phyloP scores from a whole-genome alignment of 2,329 filamentous ascomycete genomes.

The Celoporthe dispersa region DNA sequence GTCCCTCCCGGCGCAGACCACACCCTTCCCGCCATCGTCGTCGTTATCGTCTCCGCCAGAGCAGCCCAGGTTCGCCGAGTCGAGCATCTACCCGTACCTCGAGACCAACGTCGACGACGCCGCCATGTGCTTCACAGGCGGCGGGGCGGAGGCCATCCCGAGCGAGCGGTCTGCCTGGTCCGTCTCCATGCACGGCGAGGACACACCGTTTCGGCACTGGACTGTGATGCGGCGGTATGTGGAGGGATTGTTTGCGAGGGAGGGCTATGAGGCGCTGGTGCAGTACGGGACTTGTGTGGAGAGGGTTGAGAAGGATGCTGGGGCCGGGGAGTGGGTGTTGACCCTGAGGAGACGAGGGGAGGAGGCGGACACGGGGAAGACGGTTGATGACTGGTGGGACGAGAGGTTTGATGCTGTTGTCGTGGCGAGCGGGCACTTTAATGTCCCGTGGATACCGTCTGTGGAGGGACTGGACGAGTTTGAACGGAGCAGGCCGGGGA shows the following conservation, averaged over 20 bases:
- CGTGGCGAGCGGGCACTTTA: conserved; percentile 62
- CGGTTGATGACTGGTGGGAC: conserved; percentile 63
- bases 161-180: conserved; percentile 45
- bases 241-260: conserved; percentile 53
- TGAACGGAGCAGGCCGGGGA: conserved; percentile 50
- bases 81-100: conserved; percentile 51
- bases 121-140: conserved; percentile 61
- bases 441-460: conserved; percentile 56
- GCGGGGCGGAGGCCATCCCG: conserved; percentile 53
- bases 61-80: conserved; percentile 58
- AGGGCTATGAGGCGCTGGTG: conserved; percentile 57
- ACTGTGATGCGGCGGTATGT: conserved; percentile 60
- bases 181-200: conserved; percentile 54
- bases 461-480: conserved; percentile 54
- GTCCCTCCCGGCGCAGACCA: conserved; percentile 51
- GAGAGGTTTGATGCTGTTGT: conserved; percentile 64
- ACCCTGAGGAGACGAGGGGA: conserved; percentile 49
- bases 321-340: conserved; percentile 55
- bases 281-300: conserved; percentile 67
- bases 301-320: conserved; percentile 50
- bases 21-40: conserved; percentile 39
- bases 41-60: conserved; percentile 30
- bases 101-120: conserved; percentile 66
- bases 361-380: not conserved
- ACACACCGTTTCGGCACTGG: conserved; percentile 67